Percentiles rank a stretch among this genome's conserved stretches.
These are phyloP conservation scores for Pseudogymnoascus sp. DNA, from an alignment of 2,329 filamentous ascomycete species.

Conservation along the genomic window DNA sequence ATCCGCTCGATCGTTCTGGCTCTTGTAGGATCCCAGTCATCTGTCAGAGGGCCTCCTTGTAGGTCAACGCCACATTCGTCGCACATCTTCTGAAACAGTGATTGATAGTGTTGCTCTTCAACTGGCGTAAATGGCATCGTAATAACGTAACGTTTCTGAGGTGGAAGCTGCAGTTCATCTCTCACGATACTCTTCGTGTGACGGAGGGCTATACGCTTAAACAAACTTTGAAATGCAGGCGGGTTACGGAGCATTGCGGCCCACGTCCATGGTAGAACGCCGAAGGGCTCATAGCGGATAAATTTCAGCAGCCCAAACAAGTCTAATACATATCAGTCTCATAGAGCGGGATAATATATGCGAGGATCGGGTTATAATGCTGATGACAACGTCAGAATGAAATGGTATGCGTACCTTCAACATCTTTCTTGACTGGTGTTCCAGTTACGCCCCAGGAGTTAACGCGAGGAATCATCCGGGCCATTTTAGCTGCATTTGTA, in stretches of 20 bases:
- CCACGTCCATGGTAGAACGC: slow-evolving; percentile 27
- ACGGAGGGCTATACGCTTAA: slow-evolving; percentile 64
- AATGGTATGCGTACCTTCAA: slow-evolving; percentile 31
- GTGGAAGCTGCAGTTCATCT: slow-evolving; percentile 68
- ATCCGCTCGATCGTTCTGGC: slow-evolving; percentile 53
- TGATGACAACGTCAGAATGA: not conserved
- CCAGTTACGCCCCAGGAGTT: slow-evolving; percentile 92
- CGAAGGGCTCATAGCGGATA: slow-evolving; percentile 69
- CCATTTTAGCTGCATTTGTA: slow-evolving; percentile 72
- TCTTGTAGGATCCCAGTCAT: slow-evolving; percentile 50
- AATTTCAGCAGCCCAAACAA: slow-evolving; percentile 76
- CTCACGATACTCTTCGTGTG: slow-evolving; percentile 80
- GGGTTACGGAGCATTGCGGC: slow-evolving; percentile 38
- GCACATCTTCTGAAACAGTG: slow-evolving; percentile 68
- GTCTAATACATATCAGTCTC: slow-evolving; percentile 40
- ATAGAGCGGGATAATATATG: not conserved
- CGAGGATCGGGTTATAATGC: not conserved
- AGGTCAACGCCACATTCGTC: slow-evolving; percentile 57
- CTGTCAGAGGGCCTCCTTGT: slow-evolving; percentile 51
- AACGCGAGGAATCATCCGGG: slow-evolving; percentile 67
- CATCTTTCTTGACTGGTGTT: slow-evolving; percentile 75
- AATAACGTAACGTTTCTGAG: slow-evolving; percentile 78
- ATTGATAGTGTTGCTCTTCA: slow-evolving; percentile 81
- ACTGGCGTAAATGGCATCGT: slow-evolving; percentile 84
- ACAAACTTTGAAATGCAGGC: slow-evolving; percentile 57